Evolutionary conservation across 1,139 yeast genomes (phyloP), one percentile per base, ranked within the genome.

Genomic region (Yamadazyma kanchanaburiensis): DNA sequence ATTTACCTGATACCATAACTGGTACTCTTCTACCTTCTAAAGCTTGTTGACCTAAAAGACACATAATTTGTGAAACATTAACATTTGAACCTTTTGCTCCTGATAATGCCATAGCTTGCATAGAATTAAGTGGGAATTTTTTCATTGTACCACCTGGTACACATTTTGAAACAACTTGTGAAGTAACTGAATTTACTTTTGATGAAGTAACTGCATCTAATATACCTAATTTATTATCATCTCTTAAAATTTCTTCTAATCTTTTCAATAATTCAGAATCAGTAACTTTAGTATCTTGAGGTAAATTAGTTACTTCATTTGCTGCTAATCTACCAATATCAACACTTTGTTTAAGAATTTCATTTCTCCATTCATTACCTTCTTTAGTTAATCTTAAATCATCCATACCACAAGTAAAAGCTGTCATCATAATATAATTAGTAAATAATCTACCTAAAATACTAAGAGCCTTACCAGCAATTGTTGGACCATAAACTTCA

Each of bases 321-420:
- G 98, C 98, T 20, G 97, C 96, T 45, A 74, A 73, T 57, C 94
- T 75, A 51, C 98, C 98, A 37, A 79, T 80, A 48, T 84, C 94
- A 33, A 72, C 74, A 14, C 95, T 80, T 42, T 80, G 78, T 43
- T 74, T 66, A 55, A 94, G 71, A 40, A 91, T 84, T 31, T 87
- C 94, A 13, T 65, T 64, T 70, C 99, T 80, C 94, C 95, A 82
- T 37, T 68, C 54, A 56, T 94, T 89, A 55, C 99, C 99, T 48
- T 87, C 95, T 5, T 62, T 77, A 15, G 97, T 91, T 46, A 94
- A 74, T 55, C 96, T 79, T 58, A 94, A 73, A 63, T 94, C 99
- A 56, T 94, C 99, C 98, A 94, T 94, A 74, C 99, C 98, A 79
- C 99, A 94, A 7, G 98, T 91, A 53, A 94, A 85, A 2, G 96